Base-by-base conservation (phyloP, 2,329 filamentous ascomycete genomes). In the Sordariomycetes sp. region DNA sequence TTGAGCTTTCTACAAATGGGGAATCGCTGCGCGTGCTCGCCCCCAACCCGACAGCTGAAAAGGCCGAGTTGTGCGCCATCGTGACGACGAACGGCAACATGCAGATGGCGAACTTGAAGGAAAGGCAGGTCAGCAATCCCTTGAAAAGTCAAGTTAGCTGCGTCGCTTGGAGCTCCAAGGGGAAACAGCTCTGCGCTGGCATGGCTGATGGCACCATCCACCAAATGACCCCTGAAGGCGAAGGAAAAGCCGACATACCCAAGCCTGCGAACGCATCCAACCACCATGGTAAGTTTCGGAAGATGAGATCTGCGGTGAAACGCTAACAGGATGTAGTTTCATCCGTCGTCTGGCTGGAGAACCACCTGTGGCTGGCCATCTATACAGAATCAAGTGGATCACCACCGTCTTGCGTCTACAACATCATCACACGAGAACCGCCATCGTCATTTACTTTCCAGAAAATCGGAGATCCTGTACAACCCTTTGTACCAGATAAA, bases 101-200 rank as follows among this genome's bases (percentile, higher is more conserved):
- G 14, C 64, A 88, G 52, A 77, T 98, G 57, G 84, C 85, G 7
- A 85, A 94, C 54, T 57, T 98, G 39, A 79, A 82, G 47, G 72
- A 79, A 24, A 69, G 72, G 32, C 67, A 67, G 15, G 76, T 75
- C 42, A 85, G 84, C 21, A 70, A 63, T 42, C 64, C 48, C 1
- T 64, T 94, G 42, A 85, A 80, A 48, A 66, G 72, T 19, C 79
- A 82, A 31, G 88, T 94, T 19, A 87, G 80, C 51, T 92, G 83
- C 48, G 72, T 86, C 6, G 81, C 84, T 36, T 98, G 93, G 92
- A 98, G 92, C 55, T 82, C 77, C 40, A 86, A 81, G 53, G 92
- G 92, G 30, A 98, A 94, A 55, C 90, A 96, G 53, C 66, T 98
- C 28, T 80, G 94, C 29, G 88, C 86, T 44, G 92, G 93, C 12